Evolutionary conservation across 176 grass and related monocot species (phyloP).

Genomic region (Bonia amplexicaulis): DNA sequence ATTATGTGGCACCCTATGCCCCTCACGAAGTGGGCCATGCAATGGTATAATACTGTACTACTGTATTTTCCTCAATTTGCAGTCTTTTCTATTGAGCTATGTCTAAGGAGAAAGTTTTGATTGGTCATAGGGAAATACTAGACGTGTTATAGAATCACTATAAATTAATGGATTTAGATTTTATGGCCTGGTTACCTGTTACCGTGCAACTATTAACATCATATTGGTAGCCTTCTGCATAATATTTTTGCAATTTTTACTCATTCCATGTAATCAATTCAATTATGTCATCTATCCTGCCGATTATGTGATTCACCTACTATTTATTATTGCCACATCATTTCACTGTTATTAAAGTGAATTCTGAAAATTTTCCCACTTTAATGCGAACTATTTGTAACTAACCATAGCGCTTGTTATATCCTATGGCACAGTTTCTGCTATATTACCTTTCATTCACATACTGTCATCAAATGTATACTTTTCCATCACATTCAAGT

Average conservation of each 20-base stretch:
- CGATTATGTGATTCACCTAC: too few species aligned
- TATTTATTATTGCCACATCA: background rate
- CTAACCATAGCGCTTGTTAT: background rate
- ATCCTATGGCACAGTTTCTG: background rate
- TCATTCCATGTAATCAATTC: background rate
- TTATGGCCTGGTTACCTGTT: background rate
- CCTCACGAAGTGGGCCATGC: slow-evolving; percentile 34
- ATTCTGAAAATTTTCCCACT: background rate
- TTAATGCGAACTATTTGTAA: background rate
- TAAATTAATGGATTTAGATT: background rate
- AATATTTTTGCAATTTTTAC: background rate
- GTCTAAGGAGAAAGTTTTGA: background rate
- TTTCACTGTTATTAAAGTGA: background rate
- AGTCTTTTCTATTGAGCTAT: background rate
- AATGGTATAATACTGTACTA: slow-evolving; percentile 32
- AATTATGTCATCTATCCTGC: background rate
- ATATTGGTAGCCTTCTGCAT: background rate
- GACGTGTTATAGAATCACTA: background rate
- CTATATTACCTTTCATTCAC: background rate
- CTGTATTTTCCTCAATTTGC: background rate
- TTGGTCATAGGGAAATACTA: slow-evolving; percentile 11
- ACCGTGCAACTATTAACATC: background rate
- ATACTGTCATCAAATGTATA: background rate
- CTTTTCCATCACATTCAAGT: background rate
- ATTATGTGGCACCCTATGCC: slow-evolving; percentile 41